Conservation (phyloP, 164 flowering plant genomes). For the Magnolia sinica region DNA sequence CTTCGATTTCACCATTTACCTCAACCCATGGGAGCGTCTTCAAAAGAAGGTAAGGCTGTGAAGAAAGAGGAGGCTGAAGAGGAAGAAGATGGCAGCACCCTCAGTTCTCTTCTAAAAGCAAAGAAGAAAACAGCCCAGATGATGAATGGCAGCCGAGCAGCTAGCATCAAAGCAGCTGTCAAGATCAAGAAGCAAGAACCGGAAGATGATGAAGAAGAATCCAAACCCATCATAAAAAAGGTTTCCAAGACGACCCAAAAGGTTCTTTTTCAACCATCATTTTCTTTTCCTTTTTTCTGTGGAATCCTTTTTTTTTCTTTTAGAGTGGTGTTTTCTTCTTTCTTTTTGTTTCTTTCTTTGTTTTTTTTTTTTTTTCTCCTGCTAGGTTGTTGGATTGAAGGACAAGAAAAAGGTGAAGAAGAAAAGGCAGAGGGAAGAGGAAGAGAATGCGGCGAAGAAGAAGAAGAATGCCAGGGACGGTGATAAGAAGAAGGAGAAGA, state of each 20-base stretch:
- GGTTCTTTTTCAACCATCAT: conserved; percentile 16
- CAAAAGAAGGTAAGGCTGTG: no score
- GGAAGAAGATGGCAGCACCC: conserved; percentile 24
- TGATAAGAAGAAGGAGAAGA: conserved; percentile 55
- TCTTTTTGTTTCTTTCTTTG: not conserved
- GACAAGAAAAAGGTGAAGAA: conserved; percentile 28
- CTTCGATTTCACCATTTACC: no score
- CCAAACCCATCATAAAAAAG: conserved; percentile 11
- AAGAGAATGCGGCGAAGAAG: conserved; percentile 21
- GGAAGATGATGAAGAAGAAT: conserved; percentile 14
- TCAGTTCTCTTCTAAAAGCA: conserved; percentile 23
- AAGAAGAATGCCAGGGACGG: conserved; percentile 8
- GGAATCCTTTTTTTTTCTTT: not conserved
- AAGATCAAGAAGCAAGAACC: conserved; percentile 45
- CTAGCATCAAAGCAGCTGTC: conserved; percentile 17
- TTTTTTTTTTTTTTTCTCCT: not conserved
- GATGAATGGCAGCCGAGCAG: conserved; percentile 15
- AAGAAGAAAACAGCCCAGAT: conserved; percentile 27
- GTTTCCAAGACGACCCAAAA: conserved; percentile 19
- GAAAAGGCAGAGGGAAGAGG: conserved; percentile 26
- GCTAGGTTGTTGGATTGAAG: conserved; percentile 14
- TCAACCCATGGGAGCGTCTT: no score
- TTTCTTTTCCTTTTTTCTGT: not conserved
- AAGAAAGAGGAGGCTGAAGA: not conserved
- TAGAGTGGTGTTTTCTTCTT: conserved; percentile 1